A percentile compares a stretch with the other conserved stretches of the same genome.
phyloP scores from a whole-genome alignment of 2,329 filamentous ascomycete genomes.

The Pleurostoma richardsiae region DNA sequence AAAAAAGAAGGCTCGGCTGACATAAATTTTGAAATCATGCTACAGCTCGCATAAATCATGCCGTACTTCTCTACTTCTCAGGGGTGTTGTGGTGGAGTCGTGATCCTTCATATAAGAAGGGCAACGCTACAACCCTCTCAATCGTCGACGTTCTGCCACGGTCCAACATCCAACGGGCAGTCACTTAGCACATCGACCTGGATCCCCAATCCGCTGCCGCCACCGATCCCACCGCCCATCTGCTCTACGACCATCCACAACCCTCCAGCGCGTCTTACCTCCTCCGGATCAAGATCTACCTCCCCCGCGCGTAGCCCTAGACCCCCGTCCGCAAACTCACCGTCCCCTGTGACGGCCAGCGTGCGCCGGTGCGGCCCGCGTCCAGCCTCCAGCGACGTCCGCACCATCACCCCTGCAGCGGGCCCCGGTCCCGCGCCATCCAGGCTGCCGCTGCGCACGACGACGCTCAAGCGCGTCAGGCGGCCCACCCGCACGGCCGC shows the following conservation, averaged over 20 bases:
- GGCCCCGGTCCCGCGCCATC: not conserved
- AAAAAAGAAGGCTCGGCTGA: too few species aligned
- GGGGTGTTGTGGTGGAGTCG: too few species aligned
- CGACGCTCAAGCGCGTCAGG: conserved; percentile 57
- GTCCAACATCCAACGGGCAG: conserved; percentile 25
- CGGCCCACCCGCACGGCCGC: conserved; percentile 32
- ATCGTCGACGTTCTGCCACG: conserved; percentile 24
- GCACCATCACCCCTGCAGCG: conserved; percentile 35
- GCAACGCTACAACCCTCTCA: too few species aligned
- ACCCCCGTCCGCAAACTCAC: conserved; percentile 66
- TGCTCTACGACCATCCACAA: conserved; percentile 81
- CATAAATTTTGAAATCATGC: too few species aligned
- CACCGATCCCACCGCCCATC: conserved; percentile 53
- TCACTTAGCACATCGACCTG: conserved; percentile 31
- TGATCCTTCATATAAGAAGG: too few species aligned
- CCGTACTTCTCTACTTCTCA: too few species aligned
- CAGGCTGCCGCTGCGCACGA: conserved; percentile 26
- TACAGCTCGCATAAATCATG: too few species aligned
- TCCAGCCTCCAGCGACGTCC: conserved; percentile 69
- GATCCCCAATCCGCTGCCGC: conserved; percentile 30
- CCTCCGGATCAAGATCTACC: conserved; percentile 67
- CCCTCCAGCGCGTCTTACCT: conserved; percentile 41
- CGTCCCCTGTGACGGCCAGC: conserved; percentile 63
- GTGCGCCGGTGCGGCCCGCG: conserved; percentile 63
- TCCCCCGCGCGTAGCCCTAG: conserved; percentile 65